Base-by-base conservation (phyloP, 805 yeast species). In the Lipomyces spencermartinsiae region DNA sequence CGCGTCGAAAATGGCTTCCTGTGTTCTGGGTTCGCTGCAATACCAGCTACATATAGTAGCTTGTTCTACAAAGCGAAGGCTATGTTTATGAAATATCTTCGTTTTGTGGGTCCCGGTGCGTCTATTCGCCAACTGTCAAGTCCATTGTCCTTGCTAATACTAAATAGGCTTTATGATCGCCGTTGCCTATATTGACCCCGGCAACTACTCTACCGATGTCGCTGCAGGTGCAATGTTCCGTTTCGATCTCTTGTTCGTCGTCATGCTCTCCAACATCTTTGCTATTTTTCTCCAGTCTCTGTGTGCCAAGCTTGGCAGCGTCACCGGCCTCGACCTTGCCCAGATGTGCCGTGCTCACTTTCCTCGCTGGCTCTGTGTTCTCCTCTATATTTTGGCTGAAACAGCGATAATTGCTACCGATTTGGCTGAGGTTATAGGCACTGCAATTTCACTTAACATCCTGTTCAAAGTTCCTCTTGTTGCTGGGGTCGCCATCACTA, bases 161-260 rank as follows among this genome's bases (percentile, higher is more conserved):
- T 16, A 12, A 25, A 7, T 29, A 60, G 68, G 99, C 0, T 81
- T 94, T 59, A 90, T 94, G 97, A 97, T 95, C 1, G 85, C 93
- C 4, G 97, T 94, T 43, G 94, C 98, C 0, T 95, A 93, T 78
- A 92, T 95, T 92, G 98, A 94, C 75, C 98, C 99, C 0, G 99
- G 99, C 4, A 94, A 95, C 80, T 94, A 93, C 79, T 90, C 97
- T 51, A 92, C 98, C 0, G 97, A 95, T 9, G 97, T 94, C 14
- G 91, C 95, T 8, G 95, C 96, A 0, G 97, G 97, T n/a, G 89
- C 97, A 39, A 89, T 91, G 34, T 92, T 90, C 77, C 86, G 89
- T 72, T 94, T 89, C 77, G 89, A 90, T 67, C 81, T 93, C 43
- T 78, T 94, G 37, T 93, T 93, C 76, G 87, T 93, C 29, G 85